Evolutionary conservation across 441 rosid genomes (phyloP).

Genomic region (Daphne laureola): DNA sequence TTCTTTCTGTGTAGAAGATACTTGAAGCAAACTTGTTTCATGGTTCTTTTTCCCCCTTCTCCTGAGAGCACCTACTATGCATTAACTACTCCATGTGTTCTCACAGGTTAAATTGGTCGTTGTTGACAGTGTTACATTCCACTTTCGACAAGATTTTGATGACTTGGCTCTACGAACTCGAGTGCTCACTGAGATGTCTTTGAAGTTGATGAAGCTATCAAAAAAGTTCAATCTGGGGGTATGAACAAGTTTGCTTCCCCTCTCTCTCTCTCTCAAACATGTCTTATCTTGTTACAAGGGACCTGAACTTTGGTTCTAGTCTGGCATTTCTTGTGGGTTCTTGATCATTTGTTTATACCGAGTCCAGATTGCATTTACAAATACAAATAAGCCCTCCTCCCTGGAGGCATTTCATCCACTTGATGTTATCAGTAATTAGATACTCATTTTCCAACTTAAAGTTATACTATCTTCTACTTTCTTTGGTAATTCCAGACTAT

Average conservation of each 20-base stretch:
- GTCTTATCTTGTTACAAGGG: not conserved
- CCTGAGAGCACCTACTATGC: not conserved
- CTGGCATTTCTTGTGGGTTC: too few relatives aligned
- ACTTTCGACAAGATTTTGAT: conserved; percentile 92
- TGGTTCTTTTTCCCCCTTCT: too few relatives aligned
- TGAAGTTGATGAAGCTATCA: conserved; percentile 86
- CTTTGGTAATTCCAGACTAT: not conserved
- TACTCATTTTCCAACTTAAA: not conserved
- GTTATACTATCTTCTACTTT: not conserved
- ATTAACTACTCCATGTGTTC: conserved; percentile 3
- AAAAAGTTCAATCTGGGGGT: conserved; percentile 73
- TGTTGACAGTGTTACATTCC: conserved; percentile 86
- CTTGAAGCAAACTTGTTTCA: too few relatives aligned
- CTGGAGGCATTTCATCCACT: too few relatives aligned
- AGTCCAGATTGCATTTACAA: too few relatives aligned
- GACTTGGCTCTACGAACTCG: conserved; percentile 76
- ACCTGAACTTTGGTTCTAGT: too few relatives aligned
- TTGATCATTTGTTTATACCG: too few relatives aligned
- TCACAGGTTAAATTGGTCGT: conserved; percentile 75
- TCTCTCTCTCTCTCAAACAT: not conserved
- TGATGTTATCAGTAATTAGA: too few relatives aligned
- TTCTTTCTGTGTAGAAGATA: too few relatives aligned
- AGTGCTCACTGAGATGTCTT: conserved; percentile 65
- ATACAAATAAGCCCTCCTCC: too few relatives aligned
- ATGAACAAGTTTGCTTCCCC: conserved; percentile 18